Conservation (phyloP, 2,329 filamentous ascomycete species). For the Harringtonia aguacate region DNA sequence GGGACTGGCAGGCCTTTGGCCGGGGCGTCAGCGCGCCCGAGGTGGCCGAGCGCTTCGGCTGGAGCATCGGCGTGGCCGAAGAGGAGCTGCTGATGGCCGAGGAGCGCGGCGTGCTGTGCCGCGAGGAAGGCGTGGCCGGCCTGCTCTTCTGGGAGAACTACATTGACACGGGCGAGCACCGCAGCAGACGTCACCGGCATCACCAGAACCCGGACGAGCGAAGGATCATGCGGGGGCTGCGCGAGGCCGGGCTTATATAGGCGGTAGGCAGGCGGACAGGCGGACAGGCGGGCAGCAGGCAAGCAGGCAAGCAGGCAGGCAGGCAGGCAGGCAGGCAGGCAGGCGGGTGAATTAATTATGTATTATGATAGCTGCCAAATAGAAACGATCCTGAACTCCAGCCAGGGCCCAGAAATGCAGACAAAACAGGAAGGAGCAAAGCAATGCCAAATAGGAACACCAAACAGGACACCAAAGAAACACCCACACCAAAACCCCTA, state of each 20-base stretch:
- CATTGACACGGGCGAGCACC: constrained; percentile 36
- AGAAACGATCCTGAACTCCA: too few species aligned
- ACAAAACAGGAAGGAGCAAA: background rate
- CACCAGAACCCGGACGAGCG: too few species aligned
- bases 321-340: background rate
- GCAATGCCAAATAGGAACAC: background rate
- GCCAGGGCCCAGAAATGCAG: background rate
- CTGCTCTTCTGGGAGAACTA: constrained; percentile 88
- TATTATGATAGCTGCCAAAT: too few species aligned
- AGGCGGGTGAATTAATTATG: background rate
- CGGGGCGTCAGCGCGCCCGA: constrained; percentile 84
- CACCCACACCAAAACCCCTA: too few species aligned
- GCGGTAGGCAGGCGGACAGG: too few species aligned
- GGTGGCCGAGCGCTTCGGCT: constrained; percentile 79
- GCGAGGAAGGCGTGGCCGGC: constrained; percentile 86
- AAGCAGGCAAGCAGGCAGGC: too few species aligned
- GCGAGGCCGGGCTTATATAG: constrained; percentile 27
- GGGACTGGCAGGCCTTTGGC: constrained; percentile 72
- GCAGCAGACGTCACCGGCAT: too few species aligned
- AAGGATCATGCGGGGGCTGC: too few species aligned
- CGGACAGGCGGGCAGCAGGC: too few species aligned
- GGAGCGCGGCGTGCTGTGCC: constrained; percentile 74
- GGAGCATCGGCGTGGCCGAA: constrained; percentile 92
- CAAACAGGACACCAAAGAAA: background rate
- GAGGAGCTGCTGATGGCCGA: constrained; percentile 98